A percentile compares a stretch with the other conserved stretches of the same genome.
phyloP scores from a whole-genome alignment of 2,329 filamentous ascomycete species.

The Trichoderma sp. region DNA sequence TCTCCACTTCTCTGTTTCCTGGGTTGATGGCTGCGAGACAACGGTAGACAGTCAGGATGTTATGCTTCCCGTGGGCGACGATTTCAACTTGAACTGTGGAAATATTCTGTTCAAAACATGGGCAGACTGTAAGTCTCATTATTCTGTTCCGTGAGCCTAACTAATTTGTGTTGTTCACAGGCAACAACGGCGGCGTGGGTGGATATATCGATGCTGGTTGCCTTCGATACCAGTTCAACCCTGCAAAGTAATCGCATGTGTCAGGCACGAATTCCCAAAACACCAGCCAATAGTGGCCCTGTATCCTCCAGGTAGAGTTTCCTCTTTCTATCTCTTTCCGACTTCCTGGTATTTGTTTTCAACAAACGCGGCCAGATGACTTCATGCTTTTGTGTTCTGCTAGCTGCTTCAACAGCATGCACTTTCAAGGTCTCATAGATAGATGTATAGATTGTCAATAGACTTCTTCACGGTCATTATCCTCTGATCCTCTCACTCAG shows the following conservation, averaged over 20 bases:
- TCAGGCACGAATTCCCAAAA: not conserved
- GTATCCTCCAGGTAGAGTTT: not conserved
- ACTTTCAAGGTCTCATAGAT: not conserved
- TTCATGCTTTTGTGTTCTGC: not conserved
- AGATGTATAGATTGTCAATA: not conserved
- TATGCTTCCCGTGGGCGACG: not conserved
- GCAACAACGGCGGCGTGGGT: not conserved
- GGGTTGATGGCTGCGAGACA: too few species aligned
- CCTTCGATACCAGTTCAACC: not conserved
- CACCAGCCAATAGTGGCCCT: not conserved
- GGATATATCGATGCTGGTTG: constrained; percentile 1
- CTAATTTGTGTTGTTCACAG: not conserved
- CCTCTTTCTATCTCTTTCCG: not conserved
- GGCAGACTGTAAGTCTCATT: not conserved
- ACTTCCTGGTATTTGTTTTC: not conserved
- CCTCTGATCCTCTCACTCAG: not conserved
- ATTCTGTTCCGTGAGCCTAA: not conserved
- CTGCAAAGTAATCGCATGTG: not conserved
- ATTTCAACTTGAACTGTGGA: not conserved
- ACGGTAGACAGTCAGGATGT: too few species aligned
- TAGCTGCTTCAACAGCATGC: not conserved
- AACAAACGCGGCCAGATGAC: not conserved
- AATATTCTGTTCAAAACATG: not conserved
- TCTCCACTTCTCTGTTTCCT: too few species aligned
- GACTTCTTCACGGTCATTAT: not conserved